phyloP scores from a whole-genome alignment of 257 asterid species.

The Fraxinus anomala region DNA sequence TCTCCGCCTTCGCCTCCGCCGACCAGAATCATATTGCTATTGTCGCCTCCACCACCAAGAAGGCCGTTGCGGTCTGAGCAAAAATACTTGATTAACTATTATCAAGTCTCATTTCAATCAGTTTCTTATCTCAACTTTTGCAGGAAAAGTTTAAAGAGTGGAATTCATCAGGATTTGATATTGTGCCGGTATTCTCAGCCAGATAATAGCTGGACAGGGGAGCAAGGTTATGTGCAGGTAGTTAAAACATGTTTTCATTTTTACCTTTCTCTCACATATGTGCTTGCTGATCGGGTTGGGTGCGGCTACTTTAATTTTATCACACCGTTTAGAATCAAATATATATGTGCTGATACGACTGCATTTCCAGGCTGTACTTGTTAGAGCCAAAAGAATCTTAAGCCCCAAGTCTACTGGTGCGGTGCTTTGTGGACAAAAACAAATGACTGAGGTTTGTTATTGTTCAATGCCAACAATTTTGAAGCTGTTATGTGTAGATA shows the following conservation, averaged over 20 bases:
- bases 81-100: slow-evolving; percentile 4
- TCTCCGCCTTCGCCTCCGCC: no score
- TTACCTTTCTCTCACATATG: neutral
- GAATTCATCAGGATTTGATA: slow-evolving; percentile 71
- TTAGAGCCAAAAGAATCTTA: slow-evolving; percentile 62
- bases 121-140: neutral
- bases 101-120: neutral
- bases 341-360: slow-evolving; percentile 4
- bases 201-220: slow-evolving; percentile 78
- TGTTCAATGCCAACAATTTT: neutral
- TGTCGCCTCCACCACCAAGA: no score
- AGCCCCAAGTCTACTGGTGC: slow-evolving; percentile 74
- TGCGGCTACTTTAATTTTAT: neutral
- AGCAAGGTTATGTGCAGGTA: slow-evolving; percentile 86
- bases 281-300: neutral
- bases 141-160: slow-evolving; percentile 86
- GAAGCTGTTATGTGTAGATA: neutral
- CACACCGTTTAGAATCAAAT: neutral
- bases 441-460: slow-evolving; percentile 83
- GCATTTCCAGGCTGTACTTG: slow-evolving; percentile 75
- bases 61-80: neutral
- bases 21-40: no score
- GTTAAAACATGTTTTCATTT: slow-evolving; percentile 13
- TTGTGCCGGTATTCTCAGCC: slow-evolving; percentile 86
- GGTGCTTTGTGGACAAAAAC: slow-evolving; percentile 87